Base-by-base conservation (phyloP, 768 basidiomycete genomes). In the Gelatoporia subvermispora region DNA sequence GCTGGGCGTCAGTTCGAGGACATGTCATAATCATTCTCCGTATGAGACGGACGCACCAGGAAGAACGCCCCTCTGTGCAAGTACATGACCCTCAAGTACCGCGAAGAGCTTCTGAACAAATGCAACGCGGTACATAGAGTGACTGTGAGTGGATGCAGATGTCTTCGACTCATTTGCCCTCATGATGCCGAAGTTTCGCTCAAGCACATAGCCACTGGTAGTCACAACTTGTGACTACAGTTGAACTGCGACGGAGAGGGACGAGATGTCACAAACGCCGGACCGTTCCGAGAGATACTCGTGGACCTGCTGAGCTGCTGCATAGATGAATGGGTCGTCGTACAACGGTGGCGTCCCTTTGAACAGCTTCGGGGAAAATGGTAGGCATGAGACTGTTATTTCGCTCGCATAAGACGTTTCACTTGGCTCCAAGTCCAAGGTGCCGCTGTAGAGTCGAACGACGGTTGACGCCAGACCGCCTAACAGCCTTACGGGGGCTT, bases 71-170 rank as follows among this genome's bases (percentile, higher is more conserved):
- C 66, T 66, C 52, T 79, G 72, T 34, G 72, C 68, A 18, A 80
- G 61, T 8, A 81, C 68, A 35, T 76, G 56, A 0, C 73, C 75
- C 53, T 81, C 75, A 4, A 78, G 51, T 0, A 70, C 68, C 4
- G 72, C 68, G 54, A 79, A 78, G 48, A 79, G 60, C 60, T 80
- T 82, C 7, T 73, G 70, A 47, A 77, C 70, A 37, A 73, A 77
- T 1, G 77, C 77, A 21, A 79, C 63, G 24, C 80, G 68, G 53
- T 79, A 80, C 44, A 77, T 68, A 0, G 76, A 31, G 77, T 57
- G 43, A 68, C 65, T n/a, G 43, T 49, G 11, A 40, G 47, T 13
- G 51, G 41, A 7, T 41, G 45, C 18, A 31, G 45, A 21, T 23
- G 37, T 17, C 5, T 31, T 31, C 7, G 68, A 64, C 52, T 75